These are phyloP conservation scores for Trichoderma arundinaceum DNA, from an alignment of 2,329 filamentous ascomycete species.

Conservation along the genomic window DNA sequence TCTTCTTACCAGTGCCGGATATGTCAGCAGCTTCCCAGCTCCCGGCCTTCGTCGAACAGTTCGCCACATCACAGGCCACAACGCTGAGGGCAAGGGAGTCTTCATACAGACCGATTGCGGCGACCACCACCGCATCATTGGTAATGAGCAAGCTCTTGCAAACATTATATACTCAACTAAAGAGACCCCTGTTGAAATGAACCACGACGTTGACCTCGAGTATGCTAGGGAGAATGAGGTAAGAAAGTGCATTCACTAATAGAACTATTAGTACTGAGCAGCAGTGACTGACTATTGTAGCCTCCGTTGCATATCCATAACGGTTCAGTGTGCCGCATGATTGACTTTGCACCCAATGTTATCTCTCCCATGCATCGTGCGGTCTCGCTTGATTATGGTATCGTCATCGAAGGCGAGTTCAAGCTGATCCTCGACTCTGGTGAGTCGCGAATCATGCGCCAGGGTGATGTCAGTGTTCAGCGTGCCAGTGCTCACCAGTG, in stretches of 20 bases:
- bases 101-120: slow-evolving; percentile 40
- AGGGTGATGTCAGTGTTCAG: slow-evolving; percentile 62
- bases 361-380: slow-evolving; percentile 57
- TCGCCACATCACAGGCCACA: slow-evolving; percentile 34
- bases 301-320: slow-evolving; percentile 24
- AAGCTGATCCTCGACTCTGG: slow-evolving; percentile 60
- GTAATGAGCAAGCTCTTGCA: slow-evolving; percentile 37
- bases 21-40: slow-evolving; percentile 30
- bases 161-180: slow-evolving; percentile 42
- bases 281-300: background rate
- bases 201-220: slow-evolving; percentile 36
- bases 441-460: slow-evolving; percentile 51
- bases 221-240: slow-evolving; percentile 32
- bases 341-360: slow-evolving; percentile 54
- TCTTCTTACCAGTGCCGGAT: slow-evolving; percentile 11
- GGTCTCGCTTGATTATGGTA: slow-evolving; percentile 59
- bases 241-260: background rate
- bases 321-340: slow-evolving; percentile 53
- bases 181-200: slow-evolving; percentile 37
- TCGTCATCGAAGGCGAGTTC: slow-evolving; percentile 60
- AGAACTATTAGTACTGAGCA: no score
- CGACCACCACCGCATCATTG: slow-evolving; percentile 40
- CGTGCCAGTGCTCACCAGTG: slow-evolving; percentile 46
- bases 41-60: slow-evolving; percentile 31
- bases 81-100: slow-evolving; percentile 36